phyloP scores from a whole-genome alignment of 2,329 filamentous ascomycete genomes.

The Ambrosiella cleistominuta region DNA sequence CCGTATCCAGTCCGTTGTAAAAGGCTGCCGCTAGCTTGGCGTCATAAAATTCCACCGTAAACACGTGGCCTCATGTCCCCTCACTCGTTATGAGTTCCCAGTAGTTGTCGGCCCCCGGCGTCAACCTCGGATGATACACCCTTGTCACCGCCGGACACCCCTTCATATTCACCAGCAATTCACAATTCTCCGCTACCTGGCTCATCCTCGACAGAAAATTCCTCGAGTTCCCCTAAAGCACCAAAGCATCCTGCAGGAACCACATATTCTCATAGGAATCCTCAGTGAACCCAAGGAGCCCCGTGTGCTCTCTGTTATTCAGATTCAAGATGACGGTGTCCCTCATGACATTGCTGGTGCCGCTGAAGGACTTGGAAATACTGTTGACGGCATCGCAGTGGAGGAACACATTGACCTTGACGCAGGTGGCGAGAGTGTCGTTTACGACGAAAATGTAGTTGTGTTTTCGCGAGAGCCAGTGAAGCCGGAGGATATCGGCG shows the following conservation, averaged over 20 bases:
- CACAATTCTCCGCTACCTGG: conserved; percentile 16
- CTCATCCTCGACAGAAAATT: conserved; percentile 22
- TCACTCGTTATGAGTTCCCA: too few species aligned
- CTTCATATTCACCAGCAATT: conserved; percentile 17
- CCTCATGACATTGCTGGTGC: conserved; percentile 36
- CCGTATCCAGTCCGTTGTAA: conserved; percentile 29
- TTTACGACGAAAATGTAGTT: conserved; percentile 29
- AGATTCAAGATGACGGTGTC: conserved; percentile 34
- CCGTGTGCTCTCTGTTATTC: conserved; percentile 23
- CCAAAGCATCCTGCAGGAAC: conserved; percentile 16
- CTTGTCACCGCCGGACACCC: neutral
- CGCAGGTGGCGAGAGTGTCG: conserved; percentile 31
- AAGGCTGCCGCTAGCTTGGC: conserved; percentile 27
- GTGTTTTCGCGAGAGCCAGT: conserved; percentile 25
- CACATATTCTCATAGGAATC: conserved; percentile 13
- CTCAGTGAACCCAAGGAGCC: conserved; percentile 20
- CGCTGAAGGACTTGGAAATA: conserved; percentile 42
- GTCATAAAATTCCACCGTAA: conserved; percentile 25
- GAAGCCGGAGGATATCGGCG: conserved; percentile 21
- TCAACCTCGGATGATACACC: neutral
- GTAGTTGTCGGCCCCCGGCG: neutral
- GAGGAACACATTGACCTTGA: conserved; percentile 32
- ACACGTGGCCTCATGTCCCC: conserved; percentile 16
- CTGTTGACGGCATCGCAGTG: conserved; percentile 32
- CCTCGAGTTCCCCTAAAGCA: conserved; percentile 24